These are phyloP conservation scores for Xylaria longipes DNA, from an alignment of 495 filamentous ascomycete species.

Conservation along the genomic window DNA sequence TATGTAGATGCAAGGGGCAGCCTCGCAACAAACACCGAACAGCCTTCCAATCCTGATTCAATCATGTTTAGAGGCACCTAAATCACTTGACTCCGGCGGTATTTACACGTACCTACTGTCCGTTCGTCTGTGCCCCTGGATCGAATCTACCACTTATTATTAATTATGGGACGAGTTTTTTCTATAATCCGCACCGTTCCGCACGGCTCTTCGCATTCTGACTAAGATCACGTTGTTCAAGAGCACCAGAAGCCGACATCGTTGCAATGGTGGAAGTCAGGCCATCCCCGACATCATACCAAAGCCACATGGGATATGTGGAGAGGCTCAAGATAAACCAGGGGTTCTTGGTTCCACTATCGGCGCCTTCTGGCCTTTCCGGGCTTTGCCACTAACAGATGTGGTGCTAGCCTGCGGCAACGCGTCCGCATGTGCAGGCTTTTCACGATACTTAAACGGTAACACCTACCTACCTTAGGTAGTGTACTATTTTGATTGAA, in stretches of 20 bases:
- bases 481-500: neutral
- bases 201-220: neutral
- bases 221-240: slow-evolving; percentile 1
- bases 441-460: neutral
- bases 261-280: slow-evolving; percentile 1
- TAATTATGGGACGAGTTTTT: neutral
- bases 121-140: neutral
- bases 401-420: slow-evolving; percentile 17
- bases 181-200: neutral
- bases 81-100: neutral
- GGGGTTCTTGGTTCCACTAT: neutral
- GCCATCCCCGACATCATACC: slow-evolving; percentile 8
- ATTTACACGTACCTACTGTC: neutral
- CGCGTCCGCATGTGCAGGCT: slow-evolving; percentile 14
- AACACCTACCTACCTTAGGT: neutral
- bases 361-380: neutral
- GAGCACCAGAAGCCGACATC: neutral
- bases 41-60: neutral
- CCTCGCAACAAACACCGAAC: neutral
- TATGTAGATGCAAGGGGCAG: neutral
- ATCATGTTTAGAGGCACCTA: neutral
- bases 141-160: neutral
- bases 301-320: neutral
- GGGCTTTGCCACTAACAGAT: neutral
- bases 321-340: slow-evolving; percentile 18